Conservation (phyloP, 345 rosid genomes). For the Hirschfeldia incana region DNA sequence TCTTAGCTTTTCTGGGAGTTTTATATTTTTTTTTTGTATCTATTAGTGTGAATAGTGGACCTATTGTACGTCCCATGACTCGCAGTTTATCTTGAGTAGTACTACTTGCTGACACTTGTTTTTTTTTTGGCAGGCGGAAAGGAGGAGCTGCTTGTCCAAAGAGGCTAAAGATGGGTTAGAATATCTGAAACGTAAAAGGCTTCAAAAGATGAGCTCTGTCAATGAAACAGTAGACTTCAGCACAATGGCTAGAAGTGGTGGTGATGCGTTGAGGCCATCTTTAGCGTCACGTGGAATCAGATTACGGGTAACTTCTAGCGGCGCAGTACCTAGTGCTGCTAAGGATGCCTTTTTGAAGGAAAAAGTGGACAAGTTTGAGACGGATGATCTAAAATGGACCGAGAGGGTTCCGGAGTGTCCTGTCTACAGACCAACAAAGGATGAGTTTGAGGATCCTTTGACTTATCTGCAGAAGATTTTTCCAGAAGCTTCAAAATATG, state of each 20-base stretch:
- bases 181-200: constrained; percentile 81
- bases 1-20: constrained; percentile 23
- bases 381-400: constrained; percentile 85
- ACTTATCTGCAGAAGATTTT: constrained; percentile 86
- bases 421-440: constrained; percentile 84
- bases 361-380: constrained; percentile 72
- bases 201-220: constrained; percentile 56
- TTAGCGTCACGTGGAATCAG: constrained; percentile 81
- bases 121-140: constrained; percentile 73
- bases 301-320: constrained; percentile 53
- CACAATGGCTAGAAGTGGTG: constrained; percentile 76
- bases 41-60: constrained; percentile 36
- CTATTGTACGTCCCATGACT: constrained; percentile 23
- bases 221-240: constrained; percentile 47
- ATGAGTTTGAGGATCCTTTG: constrained; percentile 96
- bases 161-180: constrained; percentile 76
- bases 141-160: constrained; percentile 73
- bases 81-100: constrained; percentile 13
- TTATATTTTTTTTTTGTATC: constrained; percentile 27
- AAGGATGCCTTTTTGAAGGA: constrained; percentile 56
- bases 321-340: constrained; percentile 47
- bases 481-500: constrained; percentile 93
- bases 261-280: constrained; percentile 69
- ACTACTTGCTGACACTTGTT: constrained; percentile 16
- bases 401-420: constrained; percentile 93